Evolutionary conservation across 495 filamentous ascomycete genomes (phyloP), one percentile per base, ranked within the genome.

Genomic region (Xylaria sp.): DNA sequence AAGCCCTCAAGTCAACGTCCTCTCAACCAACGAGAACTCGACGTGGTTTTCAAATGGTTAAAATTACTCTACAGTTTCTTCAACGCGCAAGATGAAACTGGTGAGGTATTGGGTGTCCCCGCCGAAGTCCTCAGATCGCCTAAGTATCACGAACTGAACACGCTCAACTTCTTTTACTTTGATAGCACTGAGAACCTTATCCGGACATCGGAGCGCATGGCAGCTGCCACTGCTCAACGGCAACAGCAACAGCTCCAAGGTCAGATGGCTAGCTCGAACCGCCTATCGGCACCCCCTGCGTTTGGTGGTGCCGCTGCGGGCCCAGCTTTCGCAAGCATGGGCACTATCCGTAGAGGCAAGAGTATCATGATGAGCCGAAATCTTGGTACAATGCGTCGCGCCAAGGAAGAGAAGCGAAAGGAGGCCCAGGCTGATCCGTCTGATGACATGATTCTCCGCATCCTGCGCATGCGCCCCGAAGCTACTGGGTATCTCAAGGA

Each of bases 121-220:
- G 86, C 93, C 17, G 94, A 97, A 79, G 91, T 98, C 31, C 87
- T 99, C 74, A 97, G 94, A 81, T 96, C 92, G 66, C 93, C 96
- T 73, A 99, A 99, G 88, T 98, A 97, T 83, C 95, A 97, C 83
- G 97, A 99, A 76, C 91, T 99, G 69, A 92, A 94, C 75, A 92
- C 90, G 68, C 87, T 99, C 62, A 96, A 97, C 84, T 99, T 98
- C 87, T 98, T 98, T 87, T 98, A 99, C 83, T 95, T 95, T 79
- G 95, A 98, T 76, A 86, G 89, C 24, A 97, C 97, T 17, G 94
- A 97, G 67, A 93, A 92, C 74, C 88, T 99, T 8, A 94, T 98
- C 70, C 92, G 95, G 43, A 96, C 91, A 7, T 97, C 93, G 5
- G 97, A 98, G 81, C 88, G 92, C 61, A 99, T 99, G 93, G 96